A percentile compares a stretch with the other conserved stretches of the same genome.
Conservation (phyloP, 352 stramenopile genomes). For the Globisporangium yorkense region DNA sequence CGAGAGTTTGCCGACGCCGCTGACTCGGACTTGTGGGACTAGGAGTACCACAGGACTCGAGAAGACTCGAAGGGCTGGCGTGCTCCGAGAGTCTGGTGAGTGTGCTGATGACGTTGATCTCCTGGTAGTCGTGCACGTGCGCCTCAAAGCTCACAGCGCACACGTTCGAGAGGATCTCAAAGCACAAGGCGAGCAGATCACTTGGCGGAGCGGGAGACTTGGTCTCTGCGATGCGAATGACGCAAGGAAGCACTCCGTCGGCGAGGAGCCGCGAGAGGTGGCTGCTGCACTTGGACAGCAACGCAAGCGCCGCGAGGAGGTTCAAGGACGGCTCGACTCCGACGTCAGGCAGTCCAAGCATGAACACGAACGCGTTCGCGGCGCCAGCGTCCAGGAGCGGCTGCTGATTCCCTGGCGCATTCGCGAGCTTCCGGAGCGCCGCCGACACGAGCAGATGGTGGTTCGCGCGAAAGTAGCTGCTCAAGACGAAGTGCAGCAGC, state of each 20-base stretch:
- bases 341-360: conserved; percentile 27
- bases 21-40: background rate
- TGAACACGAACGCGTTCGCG: conserved; percentile 35
- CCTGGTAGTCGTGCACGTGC: conserved; percentile 20
- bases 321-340: conserved; percentile 33
- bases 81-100: conserved; percentile 66
- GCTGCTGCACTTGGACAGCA: conserved; percentile 41
- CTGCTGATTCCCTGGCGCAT: conserved; percentile 57
- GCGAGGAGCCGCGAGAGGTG: conserved; percentile 38
- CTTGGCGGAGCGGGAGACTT: conserved; percentile 2
- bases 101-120: conserved; percentile 71
- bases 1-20: background rate
- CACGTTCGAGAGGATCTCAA: conserved; percentile 70
- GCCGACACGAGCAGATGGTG: conserved; percentile 42
- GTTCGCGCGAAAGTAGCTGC: conserved; percentile 22
- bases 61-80: background rate
- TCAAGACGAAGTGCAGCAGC: conserved; percentile 52
- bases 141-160: conserved; percentile 57
- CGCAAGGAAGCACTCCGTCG: conserved; percentile 43
- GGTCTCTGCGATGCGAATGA: conserved; percentile 44
- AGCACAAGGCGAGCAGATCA: conserved; percentile 47
- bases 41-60: background rate
- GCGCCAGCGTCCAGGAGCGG: conserved; percentile 37
- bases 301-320: conserved; percentile 36
- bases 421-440: conserved; percentile 53